A percentile compares a stretch with the other conserved stretches of the same genome.
Conservation (phyloP, 1,284 basidiomycete species). For the Apiotrichum sp. region DNA sequence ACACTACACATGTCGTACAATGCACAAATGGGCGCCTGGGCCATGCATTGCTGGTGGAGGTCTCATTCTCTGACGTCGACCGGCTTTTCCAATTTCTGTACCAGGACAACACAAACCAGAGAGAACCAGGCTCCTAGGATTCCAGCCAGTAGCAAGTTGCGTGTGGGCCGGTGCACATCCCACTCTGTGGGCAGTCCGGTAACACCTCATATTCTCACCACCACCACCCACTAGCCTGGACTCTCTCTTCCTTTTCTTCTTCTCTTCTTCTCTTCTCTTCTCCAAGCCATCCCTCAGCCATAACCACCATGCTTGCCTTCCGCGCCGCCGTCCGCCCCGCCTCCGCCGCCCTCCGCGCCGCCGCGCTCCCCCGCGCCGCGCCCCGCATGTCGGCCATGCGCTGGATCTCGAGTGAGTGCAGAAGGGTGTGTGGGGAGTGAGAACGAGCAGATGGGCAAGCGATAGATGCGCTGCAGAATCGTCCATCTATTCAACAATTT, state of each 20-base stretch:
- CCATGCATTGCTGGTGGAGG: background rate
- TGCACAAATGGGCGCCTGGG: too few relatives aligned
- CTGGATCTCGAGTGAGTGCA: slow-evolving; percentile 25
- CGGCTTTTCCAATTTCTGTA: background rate
- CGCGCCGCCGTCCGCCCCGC: slow-evolving; percentile 19
- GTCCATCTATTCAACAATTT: too few relatives aligned
- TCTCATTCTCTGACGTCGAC: background rate
- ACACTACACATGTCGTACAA: too few relatives aligned
- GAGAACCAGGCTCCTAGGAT: too few relatives aligned
- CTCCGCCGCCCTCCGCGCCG: slow-evolving; percentile 13
- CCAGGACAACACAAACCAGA: background rate
- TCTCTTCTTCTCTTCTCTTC: background rate
- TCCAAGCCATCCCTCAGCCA: background rate
- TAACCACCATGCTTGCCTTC: slow-evolving; percentile 19
- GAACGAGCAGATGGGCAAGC: too few relatives aligned
- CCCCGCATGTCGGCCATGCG: slow-evolving; percentile 22
- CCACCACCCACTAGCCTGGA: background rate
- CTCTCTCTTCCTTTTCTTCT: background rate
- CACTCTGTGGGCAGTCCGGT: too few relatives aligned
- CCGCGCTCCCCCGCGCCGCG: slow-evolving; percentile 6
- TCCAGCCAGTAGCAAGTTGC: too few relatives aligned
- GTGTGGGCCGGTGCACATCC: too few relatives aligned
- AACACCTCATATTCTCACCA: too few relatives aligned
- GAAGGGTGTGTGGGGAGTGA: too few relatives aligned
- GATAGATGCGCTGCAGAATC: too few relatives aligned